phyloP scores from a whole-genome alignment of 805 yeast genomes.

The Wickerhamomyces kurtzmanii region DNA sequence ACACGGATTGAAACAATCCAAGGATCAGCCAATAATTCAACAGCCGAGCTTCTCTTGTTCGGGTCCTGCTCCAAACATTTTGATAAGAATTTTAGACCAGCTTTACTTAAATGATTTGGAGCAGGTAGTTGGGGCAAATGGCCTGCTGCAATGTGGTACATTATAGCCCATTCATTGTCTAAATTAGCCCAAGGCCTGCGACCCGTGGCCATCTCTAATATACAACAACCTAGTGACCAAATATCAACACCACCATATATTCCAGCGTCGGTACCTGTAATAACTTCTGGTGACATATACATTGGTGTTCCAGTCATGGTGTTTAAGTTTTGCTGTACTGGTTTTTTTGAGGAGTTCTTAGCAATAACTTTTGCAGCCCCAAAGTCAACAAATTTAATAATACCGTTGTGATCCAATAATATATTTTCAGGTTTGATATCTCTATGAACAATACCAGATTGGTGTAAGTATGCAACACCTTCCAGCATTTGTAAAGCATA shows the following conservation, averaged over 20 bases:
- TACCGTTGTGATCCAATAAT: slow-evolving; percentile 81
- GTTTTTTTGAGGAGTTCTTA: slow-evolving; percentile 37
- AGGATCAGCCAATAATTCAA: slow-evolving; percentile 77
- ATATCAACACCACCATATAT: slow-evolving; percentile 51
- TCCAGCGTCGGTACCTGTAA: slow-evolving; percentile 53
- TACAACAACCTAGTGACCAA: slow-evolving; percentile 97
- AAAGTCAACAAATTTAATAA: slow-evolving; percentile 91
- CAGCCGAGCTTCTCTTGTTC: slow-evolving; percentile 68
- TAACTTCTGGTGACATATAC: slow-evolving; percentile 98
- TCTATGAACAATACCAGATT: slow-evolving; percentile 91
- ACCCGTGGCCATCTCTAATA: slow-evolving; percentile 94
- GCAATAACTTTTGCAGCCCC: slow-evolving; percentile 94
- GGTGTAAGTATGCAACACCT: slow-evolving; percentile 91
- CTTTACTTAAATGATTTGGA: slow-evolving; percentile 63
- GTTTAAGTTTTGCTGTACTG: slow-evolving; percentile 18
- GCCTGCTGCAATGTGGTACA: slow-evolving; percentile 97
- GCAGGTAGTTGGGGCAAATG: slow-evolving; percentile 82
- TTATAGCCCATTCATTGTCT: slow-evolving; percentile 96
- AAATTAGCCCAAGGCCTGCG: slow-evolving; percentile 92
- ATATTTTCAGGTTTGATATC: slow-evolving; percentile 96
- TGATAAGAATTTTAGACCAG: slow-evolving; percentile 62
- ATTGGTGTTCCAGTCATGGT: slow-evolving; percentile 84
- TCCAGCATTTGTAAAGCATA: slow-evolving; percentile 89
- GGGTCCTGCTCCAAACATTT: slow-evolving; percentile 82
- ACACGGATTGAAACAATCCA: slow-evolving; percentile 74